Evolutionary conservation across 768 basidiomycete species (phyloP).

Genomic region (Lyophyllum atratum): DNA sequence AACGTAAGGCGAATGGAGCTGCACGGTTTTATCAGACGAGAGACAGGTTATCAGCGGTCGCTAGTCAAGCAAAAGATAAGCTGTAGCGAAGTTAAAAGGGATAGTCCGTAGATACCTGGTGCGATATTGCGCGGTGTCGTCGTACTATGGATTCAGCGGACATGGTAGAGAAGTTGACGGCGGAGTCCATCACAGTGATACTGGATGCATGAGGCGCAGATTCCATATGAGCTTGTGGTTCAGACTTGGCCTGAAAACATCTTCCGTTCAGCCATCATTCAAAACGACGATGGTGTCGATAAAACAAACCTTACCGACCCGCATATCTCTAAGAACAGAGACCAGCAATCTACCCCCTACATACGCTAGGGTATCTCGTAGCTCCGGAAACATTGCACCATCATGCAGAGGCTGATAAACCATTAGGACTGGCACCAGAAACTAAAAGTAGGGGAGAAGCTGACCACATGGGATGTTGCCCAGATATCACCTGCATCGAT

Average conservation of each 20-base stretch:
- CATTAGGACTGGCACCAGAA: background rate
- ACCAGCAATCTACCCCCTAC: slow-evolving; percentile 75
- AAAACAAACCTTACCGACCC: slow-evolving; percentile 49
- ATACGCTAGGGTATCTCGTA: slow-evolving; percentile 61
- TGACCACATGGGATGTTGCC: slow-evolving; percentile 54
- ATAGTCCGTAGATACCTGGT: slow-evolving; percentile 54
- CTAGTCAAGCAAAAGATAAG: slow-evolving; percentile 17
- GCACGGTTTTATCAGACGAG: slow-evolving; percentile 36
- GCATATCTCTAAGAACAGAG: slow-evolving; percentile 64
- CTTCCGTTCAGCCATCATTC: background rate
- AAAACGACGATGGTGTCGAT: background rate
- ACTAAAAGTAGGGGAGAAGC: slow-evolving; percentile 17
- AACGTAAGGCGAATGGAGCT: slow-evolving; percentile 38
- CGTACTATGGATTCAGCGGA: slow-evolving; percentile 56
- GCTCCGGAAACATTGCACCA: slow-evolving; percentile 48
- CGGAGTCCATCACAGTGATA: slow-evolving; percentile 54
- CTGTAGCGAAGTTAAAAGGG: background rate
- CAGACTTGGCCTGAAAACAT: slow-evolving; percentile 44
- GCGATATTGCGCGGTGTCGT: slow-evolving; percentile 63
- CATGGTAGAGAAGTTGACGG: slow-evolving; percentile 58
- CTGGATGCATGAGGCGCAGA: slow-evolving; percentile 54
- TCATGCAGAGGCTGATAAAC: slow-evolving; percentile 50
- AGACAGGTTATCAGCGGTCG: slow-evolving; percentile 36
- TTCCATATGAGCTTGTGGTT: slow-evolving; percentile 44
- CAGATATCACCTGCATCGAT: slow-evolving; percentile 82